A percentile compares a stretch with the other conserved stretches of the same genome.
phyloP scores from a whole-genome alignment of 2,329 filamentous ascomycete genomes.

The Claviceps capensis region DNA sequence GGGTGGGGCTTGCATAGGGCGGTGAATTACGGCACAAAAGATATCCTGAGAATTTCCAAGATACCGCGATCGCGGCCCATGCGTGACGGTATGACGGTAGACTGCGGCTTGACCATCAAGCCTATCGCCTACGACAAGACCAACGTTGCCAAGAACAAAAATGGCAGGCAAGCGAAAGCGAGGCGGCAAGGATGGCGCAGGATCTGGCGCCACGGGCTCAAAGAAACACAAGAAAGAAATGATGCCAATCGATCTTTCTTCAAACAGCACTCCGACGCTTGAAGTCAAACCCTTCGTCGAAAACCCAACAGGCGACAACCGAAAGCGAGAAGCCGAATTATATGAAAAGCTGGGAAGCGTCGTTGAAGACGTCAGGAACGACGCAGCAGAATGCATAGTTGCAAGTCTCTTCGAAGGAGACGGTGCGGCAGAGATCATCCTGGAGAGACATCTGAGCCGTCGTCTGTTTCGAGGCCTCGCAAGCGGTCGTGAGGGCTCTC shows the following conservation, averaged over 20 bases:
- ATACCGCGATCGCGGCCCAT: background rate
- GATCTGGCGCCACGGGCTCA: constrained; percentile 8
- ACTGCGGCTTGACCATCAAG: background rate
- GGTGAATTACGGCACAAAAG: constrained; percentile 3
- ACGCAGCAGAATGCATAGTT: constrained; percentile 44
- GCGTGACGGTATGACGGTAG: background rate
- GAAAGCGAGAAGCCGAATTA: constrained; percentile 42
- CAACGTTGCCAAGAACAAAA: background rate
- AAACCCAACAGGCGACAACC: constrained; percentile 35
- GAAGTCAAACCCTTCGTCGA: constrained; percentile 35
- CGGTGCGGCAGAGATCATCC: constrained; percentile 35
- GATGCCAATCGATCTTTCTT: constrained; percentile 9
- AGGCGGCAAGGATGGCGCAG: constrained; percentile 18
- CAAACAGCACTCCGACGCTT: constrained; percentile 15
- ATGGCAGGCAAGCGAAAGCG: constrained; percentile 25
- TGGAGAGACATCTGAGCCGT: constrained; percentile 46
- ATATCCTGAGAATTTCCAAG: constrained; percentile 2
- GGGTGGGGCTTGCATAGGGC: constrained; percentile 2
- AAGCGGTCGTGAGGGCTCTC: constrained; percentile 76
- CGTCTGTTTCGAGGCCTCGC: constrained; percentile 77
- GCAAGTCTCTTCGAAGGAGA: constrained; percentile 38
- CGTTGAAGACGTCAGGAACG: constrained; percentile 39
- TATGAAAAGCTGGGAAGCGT: constrained; percentile 51
- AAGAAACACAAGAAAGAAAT: constrained; percentile 20
- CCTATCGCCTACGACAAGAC: background rate